A percentile compares a stretch with the other conserved stretches of the same genome.
phyloP scores from a whole-genome alignment of 192 early-diverging fungal species.

The Paraglomus occultum region DNA sequence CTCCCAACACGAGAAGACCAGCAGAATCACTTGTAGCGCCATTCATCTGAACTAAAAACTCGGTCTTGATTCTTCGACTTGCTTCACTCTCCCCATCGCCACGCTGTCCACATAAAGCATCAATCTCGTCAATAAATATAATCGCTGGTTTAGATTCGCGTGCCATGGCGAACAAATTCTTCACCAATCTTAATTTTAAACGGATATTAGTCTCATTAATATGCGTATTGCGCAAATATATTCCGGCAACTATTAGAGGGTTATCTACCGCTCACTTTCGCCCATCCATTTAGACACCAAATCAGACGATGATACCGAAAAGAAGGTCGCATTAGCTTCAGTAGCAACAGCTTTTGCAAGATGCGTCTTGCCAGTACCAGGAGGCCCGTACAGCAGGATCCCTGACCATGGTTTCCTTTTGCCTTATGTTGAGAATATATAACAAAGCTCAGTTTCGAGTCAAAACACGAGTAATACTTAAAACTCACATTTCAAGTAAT shows the following conservation, averaged over 20 bases:
- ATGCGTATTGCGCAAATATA: slow-evolving; percentile 6
- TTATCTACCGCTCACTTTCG: slow-evolving; percentile 79
- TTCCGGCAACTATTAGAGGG: background rate
- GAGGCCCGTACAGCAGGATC: slow-evolving; percentile 95
- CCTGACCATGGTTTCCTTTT: slow-evolving; percentile 97
- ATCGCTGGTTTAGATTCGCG: slow-evolving; percentile 91
- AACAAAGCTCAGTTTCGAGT: background rate
- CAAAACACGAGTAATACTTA: background rate
- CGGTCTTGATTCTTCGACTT: slow-evolving; percentile 93
- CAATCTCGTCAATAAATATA: slow-evolving; percentile 99
- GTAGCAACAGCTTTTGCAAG: slow-evolving; percentile 98
- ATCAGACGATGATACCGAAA: slow-evolving; percentile 96
- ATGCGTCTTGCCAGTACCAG: slow-evolving; percentile 97
- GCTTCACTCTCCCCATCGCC: slow-evolving; percentile 99
- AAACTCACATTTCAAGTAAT: background rate
- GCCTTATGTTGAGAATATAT: slow-evolving; percentile 36
- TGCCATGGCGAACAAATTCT: slow-evolving; percentile 92
- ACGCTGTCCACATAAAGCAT: slow-evolving; percentile 90
- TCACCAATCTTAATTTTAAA: slow-evolving; percentile 66
- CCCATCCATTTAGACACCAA: slow-evolving; percentile 99
- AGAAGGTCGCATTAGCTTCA: slow-evolving; percentile 95
- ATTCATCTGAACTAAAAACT: slow-evolving; percentile 99
- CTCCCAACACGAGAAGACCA: slow-evolving; percentile 93
- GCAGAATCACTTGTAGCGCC: slow-evolving; percentile 95
- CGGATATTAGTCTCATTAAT: background rate